Base-by-base conservation (phyloP, 1,284 basidiomycete species). In the Apiotrichum montevideense region DNA sequence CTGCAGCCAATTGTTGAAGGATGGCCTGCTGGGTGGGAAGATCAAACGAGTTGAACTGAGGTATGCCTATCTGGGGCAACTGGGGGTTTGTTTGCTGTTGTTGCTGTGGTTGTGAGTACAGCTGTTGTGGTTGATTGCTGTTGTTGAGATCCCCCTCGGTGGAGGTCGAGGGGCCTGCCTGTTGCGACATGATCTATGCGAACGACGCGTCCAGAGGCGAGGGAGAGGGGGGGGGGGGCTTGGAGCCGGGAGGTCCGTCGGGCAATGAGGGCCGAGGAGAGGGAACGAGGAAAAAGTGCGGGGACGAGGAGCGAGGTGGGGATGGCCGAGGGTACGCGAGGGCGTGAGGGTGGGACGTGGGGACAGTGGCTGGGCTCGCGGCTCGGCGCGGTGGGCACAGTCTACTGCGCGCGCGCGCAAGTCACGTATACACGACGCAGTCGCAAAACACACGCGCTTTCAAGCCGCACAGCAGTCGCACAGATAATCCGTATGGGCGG, bases 1-100 rank as follows among this genome's bases (percentile, higher is more conserved):
- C 46, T 10, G 54, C 51, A 13, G 59, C 59, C 34, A 61, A 35
- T 49, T 62, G 60, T 21, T 58, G 56, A n/a, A 58, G 52, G 29
- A 58, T 42, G 29, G 49, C 45, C 49, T 62, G 60, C 14, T 62
- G 60, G 3, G 54, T 42, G 11, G 45, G 13, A 4, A 34, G 47
- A 21, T 62, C 56, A n/a, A 62, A 29, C 4, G 41, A 40, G 32
- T 39, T 46, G 32, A 55, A 50, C 40, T 39, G 44, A 45, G 51
- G 40, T 21, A 41, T 46, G 40, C 34, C 11, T 35, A 46, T 21
- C 21, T 21, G 9, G 46, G 39, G 35, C 37, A 39, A 13, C 10
- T 8, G 40, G 37, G 41, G 7, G 3, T 29, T 44, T 34, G 21
- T 11, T 21, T 21, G 33, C 10, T 41, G 50, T 10, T 46, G 47